These are phyloP conservation scores for Coniella vitis DNA, from an alignment of 2,329 filamentous ascomycete species.

Conservation along the genomic window DNA sequence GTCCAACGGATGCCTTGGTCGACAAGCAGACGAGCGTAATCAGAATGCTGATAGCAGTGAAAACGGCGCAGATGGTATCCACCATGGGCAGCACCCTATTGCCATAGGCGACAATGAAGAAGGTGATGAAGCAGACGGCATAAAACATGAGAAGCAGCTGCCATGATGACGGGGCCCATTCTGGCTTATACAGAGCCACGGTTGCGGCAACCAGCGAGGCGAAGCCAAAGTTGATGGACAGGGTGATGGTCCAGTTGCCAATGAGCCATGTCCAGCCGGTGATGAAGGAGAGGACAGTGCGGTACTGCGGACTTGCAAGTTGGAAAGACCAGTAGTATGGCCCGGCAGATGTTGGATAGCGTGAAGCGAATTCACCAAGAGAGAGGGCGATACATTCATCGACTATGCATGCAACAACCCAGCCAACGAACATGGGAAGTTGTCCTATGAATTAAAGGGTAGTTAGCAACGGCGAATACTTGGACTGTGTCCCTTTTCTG, in stretches of 20 bases:
- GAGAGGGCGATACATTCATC: slow-evolving; percentile 47
- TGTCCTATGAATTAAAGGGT: slow-evolving; percentile 30
- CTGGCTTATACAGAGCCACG: slow-evolving; percentile 46
- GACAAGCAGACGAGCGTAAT: slow-evolving; percentile 51
- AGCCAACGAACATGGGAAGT: slow-evolving; percentile 49
- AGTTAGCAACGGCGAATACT: too few relatives aligned
- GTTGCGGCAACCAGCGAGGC: slow-evolving; percentile 46
- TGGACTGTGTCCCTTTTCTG: background rate
- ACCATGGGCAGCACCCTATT: slow-evolving; percentile 52
- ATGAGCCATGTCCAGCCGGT: slow-evolving; percentile 48
- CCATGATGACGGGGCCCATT: slow-evolving; percentile 45
- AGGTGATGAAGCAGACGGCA: slow-evolving; percentile 47
- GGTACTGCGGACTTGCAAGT: slow-evolving; percentile 32
- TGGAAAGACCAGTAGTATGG: slow-evolving; percentile 50
- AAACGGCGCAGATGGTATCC: slow-evolving; percentile 49
- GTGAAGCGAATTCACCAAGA: slow-evolving; percentile 42
- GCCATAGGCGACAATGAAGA: slow-evolving; percentile 49
- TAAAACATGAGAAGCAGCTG: slow-evolving; percentile 58
- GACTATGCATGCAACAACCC: slow-evolving; percentile 46
- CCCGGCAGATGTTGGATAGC: slow-evolving; percentile 44
- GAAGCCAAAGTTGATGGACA: slow-evolving; percentile 49
- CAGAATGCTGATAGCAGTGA: slow-evolving; percentile 49
- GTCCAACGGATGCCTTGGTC: slow-evolving; percentile 44
- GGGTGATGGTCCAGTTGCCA: slow-evolving; percentile 45
- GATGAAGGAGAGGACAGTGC: slow-evolving; percentile 42